These are phyloP conservation scores for Aspergillus ustus DNA, from an alignment of 2,329 filamentous ascomycete genomes.

Conservation along the genomic window DNA sequence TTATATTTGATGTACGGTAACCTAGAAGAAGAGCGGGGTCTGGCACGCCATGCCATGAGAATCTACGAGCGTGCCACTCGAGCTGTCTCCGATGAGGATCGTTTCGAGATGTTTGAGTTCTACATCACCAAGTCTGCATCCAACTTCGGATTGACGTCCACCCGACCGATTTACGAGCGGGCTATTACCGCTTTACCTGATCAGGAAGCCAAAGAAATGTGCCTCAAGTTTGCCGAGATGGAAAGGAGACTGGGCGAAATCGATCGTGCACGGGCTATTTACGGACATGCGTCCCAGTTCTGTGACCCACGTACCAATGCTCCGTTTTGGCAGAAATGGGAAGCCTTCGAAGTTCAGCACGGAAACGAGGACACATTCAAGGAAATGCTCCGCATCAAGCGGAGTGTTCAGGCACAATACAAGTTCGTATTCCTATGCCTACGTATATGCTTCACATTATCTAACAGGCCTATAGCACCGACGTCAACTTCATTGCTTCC, in stretches of 20 bases:
- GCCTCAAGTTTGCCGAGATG: slow-evolving; percentile 98
- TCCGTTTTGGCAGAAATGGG: slow-evolving; percentile 95
- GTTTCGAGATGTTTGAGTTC: slow-evolving; percentile 97
- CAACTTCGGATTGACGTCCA: slow-evolving; percentile 95
- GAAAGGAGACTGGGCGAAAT: slow-evolving; percentile 90
- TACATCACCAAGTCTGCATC: slow-evolving; percentile 99
- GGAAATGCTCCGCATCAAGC: slow-evolving; percentile 97
- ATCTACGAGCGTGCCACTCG: slow-evolving; percentile 98
- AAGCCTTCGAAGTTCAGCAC: slow-evolving; percentile 94
- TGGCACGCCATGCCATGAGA: slow-evolving; percentile 95
- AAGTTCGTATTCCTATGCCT: slow-evolving; percentile 62
- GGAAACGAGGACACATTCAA: slow-evolving; percentile 99
- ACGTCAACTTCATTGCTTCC: slow-evolving; percentile 97
- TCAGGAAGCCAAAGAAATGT: slow-evolving; percentile 94
- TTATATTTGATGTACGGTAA: slow-evolving; percentile 99
- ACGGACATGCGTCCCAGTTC: slow-evolving; percentile 95
- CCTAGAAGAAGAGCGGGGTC: slow-evolving; percentile 90
- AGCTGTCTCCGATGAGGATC: slow-evolving; percentile 91
- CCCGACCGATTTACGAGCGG: slow-evolving; percentile 92
- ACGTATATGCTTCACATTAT: slow-evolving; percentile 3
- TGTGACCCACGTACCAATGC: slow-evolving; percentile 91
- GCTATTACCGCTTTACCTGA: slow-evolving; percentile 94
- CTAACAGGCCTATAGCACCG: slow-evolving; percentile 65
- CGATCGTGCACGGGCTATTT: slow-evolving; percentile 92
- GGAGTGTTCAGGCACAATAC: slow-evolving; percentile 96